Conservation (phyloP, 345 rosid species). For the Gossypium turneri region DNA sequence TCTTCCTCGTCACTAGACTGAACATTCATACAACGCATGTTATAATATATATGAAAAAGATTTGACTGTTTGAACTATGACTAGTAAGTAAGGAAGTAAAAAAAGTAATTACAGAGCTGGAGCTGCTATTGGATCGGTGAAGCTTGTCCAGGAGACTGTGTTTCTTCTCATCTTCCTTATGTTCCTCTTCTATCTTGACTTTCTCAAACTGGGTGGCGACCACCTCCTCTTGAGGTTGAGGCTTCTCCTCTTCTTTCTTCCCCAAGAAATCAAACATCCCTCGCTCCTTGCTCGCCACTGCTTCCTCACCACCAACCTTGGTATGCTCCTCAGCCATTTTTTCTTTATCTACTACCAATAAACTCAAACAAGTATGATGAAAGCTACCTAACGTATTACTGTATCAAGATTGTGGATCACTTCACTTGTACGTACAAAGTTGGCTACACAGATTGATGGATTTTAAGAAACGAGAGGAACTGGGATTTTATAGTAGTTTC, state of each 20-base stretch:
- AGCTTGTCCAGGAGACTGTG: slow-evolving; percentile 59
- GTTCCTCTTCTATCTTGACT: slow-evolving; percentile 46
- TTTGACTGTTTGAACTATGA: too few relatives aligned
- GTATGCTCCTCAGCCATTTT: slow-evolving; percentile 50
- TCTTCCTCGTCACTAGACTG: slow-evolving; percentile 88
- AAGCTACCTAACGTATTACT: background rate
- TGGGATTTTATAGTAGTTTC: slow-evolving; percentile 28
- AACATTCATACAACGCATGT: background rate
- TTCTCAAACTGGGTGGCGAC: slow-evolving; percentile 57
- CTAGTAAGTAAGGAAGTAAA: background rate
- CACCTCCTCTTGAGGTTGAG: slow-evolving; percentile 42
- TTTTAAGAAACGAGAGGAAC: background rate
- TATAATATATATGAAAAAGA: background rate
- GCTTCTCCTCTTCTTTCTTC: slow-evolving; percentile 56
- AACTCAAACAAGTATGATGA: background rate
- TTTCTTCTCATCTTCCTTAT: slow-evolving; percentile 37
- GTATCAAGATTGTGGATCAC: too few relatives aligned
- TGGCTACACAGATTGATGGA: background rate
- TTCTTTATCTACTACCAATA: background rate
- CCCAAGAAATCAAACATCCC: slow-evolving; percentile 79
- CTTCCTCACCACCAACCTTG: slow-evolving; percentile 21
- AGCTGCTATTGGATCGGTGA: slow-evolving; percentile 62
- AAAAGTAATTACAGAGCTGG: slow-evolving; percentile 78
- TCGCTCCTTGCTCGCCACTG: slow-evolving; percentile 54
- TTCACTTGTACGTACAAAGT: background rate